Conservation (phyloP, 192 early-diverging fungal species). For the Gaertneriomyces semiglobifer region DNA sequence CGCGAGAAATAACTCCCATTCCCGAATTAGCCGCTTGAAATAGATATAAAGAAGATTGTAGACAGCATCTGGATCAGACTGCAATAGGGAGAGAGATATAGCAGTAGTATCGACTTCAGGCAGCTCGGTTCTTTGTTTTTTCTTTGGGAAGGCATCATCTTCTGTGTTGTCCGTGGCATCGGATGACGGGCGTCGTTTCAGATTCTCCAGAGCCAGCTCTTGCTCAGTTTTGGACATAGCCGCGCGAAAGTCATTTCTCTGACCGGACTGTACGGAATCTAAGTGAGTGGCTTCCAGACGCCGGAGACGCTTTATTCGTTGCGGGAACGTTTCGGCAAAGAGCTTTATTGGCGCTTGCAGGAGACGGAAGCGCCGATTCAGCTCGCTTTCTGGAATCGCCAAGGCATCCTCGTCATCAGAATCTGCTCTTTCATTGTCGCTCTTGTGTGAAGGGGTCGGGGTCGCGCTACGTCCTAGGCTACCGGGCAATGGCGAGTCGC, state of each 20-base stretch:
- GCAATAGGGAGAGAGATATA: slow-evolving; percentile 69
- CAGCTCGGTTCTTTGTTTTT: slow-evolving; percentile 42
- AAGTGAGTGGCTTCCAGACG: slow-evolving; percentile 61
- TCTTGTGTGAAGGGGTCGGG: background rate
- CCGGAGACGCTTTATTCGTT: slow-evolving; percentile 77
- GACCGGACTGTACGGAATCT: slow-evolving; percentile 76
- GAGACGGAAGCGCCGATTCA: slow-evolving; percentile 75
- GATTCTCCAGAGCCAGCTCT: slow-evolving; percentile 70
- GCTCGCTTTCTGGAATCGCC: slow-evolving; percentile 70
- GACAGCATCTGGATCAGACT: slow-evolving; percentile 71
- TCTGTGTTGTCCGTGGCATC: slow-evolving; percentile 38
- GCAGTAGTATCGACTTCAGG: slow-evolving; percentile 69
- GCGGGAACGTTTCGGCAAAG: slow-evolving; percentile 83
- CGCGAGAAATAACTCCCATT: slow-evolving; percentile 81
- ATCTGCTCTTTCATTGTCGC: background rate
- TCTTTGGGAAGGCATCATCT: slow-evolving; percentile 44
- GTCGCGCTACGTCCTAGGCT: background rate
- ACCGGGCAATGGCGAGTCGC: background rate
- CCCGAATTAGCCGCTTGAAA: slow-evolving; percentile 76
- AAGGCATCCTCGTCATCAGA: slow-evolving; percentile 36
- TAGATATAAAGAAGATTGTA: slow-evolving; percentile 76
- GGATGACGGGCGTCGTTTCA: slow-evolving; percentile 47
- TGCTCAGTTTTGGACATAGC: slow-evolving; percentile 79
- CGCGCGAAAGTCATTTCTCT: slow-evolving; percentile 88
- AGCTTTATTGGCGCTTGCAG: slow-evolving; percentile 85